Evolutionary conservation across 352 stramenopile genomes (phyloP), one percentile per base, ranked within the genome.

Genomic region (Albugo laibachii): DNA sequence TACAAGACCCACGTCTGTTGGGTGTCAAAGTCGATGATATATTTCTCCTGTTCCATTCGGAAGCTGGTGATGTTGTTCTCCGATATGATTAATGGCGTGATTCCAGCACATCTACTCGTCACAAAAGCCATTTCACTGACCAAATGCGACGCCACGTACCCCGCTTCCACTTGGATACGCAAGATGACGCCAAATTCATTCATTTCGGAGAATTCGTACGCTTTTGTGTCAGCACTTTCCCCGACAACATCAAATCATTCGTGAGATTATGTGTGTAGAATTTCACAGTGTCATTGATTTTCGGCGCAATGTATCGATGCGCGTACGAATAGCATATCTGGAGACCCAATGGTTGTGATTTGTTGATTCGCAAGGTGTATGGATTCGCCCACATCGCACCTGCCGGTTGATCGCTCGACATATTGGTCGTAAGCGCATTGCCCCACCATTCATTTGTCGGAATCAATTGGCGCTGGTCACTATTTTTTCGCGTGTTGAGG

Each of bases 391-490:
- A 87, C 21, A 83, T 62, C 8, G 24, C 24, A 31, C 24, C 24
- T 10, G 61, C 69, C 2, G 66, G 61, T 41, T 80, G 58, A n/a
- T 66, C 61, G 10, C 46, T 38, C 47, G 58, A 60, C 11, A 44
- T 56, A 41, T 67, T 55, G 40, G 66, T 46, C 8, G 59, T 65
- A 41, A 87, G 80, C 38, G 83, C 47, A 52, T 84, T 87, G 15
- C 63, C 69, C 75, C 75, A 87, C 75, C 75, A 87, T 48, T 82
- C 65, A 58, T 87, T 87, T 15, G 71, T 87, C 45, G 75, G 75
- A 49, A 87, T n/a, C n/a, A n/a, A n/a, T n/a, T n/a, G n/a, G n/a
- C n/a, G n/a, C n/a, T n/a, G n/a, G n/a, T n/a, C n/a, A n/a, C n/a
- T n/a, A n/a, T n/a, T n/a, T n/a, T n/a, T 62, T 68, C 43, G 80